These are phyloP conservation scores for Xylaria sp. DNA, from an alignment of 495 filamentous ascomycete genomes.

Conservation along the genomic window DNA sequence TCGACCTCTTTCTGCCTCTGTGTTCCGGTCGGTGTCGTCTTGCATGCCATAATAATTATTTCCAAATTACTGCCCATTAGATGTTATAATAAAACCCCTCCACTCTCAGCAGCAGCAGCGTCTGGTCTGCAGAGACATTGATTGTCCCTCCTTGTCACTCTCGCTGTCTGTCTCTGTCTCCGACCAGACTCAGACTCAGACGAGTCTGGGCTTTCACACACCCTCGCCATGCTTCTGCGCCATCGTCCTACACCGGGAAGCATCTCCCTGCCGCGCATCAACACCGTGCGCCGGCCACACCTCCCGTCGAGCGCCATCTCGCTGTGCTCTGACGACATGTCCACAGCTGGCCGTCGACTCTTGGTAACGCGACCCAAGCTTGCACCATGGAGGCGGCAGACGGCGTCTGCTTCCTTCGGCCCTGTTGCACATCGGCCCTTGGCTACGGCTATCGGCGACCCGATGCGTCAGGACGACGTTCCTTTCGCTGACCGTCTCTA, in stretches of 20 bases:
- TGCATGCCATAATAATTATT: neutral
- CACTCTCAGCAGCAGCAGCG: constrained; percentile 33
- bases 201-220: constrained; percentile 19
- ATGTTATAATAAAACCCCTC: constrained; percentile 34
- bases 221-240: constrained; percentile 37
- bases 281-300: constrained; percentile 30
- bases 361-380: constrained; percentile 35
- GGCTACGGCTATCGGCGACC: constrained; percentile 52
- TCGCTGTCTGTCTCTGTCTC: too few species aligned
- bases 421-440: constrained; percentile 48
- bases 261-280: constrained; percentile 31
- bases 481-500: constrained; percentile 42
- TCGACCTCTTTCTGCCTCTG: neutral
- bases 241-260: constrained; percentile 31
- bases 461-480: constrained; percentile 45
- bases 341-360: constrained; percentile 21
- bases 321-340: constrained; percentile 15
- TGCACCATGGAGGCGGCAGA: constrained; percentile 44
- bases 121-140: constrained; percentile 33
- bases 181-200: constrained; percentile 9
- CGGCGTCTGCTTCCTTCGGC: constrained; percentile 22
- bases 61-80: constrained; percentile 21
- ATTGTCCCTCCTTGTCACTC: constrained; percentile 19
- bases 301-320: constrained; percentile 26
- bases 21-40: neutral